These are phyloP conservation scores for Hypericum perforatum DNA, from an alignment of 345 rosid species.

Conservation along the genomic window DNA sequence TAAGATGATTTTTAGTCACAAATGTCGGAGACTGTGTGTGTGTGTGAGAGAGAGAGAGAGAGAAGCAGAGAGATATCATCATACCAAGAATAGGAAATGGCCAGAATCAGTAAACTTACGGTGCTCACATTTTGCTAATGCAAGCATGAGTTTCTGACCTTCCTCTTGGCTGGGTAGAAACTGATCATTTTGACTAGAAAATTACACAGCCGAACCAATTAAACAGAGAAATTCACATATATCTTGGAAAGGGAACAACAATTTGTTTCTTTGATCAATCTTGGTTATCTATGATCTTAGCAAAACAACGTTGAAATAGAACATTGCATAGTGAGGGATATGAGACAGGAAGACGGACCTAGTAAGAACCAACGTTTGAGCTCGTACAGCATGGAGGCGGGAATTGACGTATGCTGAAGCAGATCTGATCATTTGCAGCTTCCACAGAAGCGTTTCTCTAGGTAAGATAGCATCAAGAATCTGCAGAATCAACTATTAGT, in stretches of 20 bases:
- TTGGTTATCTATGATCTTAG: no score
- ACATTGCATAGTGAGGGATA: not conserved
- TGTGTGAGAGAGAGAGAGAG: not conserved
- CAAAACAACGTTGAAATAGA: no score
- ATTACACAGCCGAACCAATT: not conserved
- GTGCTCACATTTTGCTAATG: slow-evolving; percentile 37
- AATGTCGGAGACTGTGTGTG: no score
- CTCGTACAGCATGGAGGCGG: slow-evolving; percentile 61
- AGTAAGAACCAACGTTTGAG: slow-evolving; percentile 52
- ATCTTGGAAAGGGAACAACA: no score
- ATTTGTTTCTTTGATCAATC: no score
- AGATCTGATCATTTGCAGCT: slow-evolving; percentile 54
- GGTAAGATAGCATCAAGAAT: slow-evolving; percentile 48
- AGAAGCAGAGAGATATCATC: slow-evolving; percentile 16
- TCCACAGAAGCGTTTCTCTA: slow-evolving; percentile 66
- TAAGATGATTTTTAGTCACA: no score
- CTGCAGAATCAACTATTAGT: slow-evolving; percentile 30
- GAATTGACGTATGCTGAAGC: slow-evolving; percentile 55
- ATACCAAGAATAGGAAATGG: slow-evolving; percentile 77
- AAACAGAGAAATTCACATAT: no score
- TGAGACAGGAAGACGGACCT: slow-evolving; percentile 26
- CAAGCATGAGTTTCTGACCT: slow-evolving; percentile 40
- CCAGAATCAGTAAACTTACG: slow-evolving; percentile 50
- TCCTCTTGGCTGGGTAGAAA: slow-evolving; percentile 60
- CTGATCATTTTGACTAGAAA: slow-evolving; percentile 66